Conservation (phyloP, 2,329 filamentous ascomycete species). For the Colletotrichum sp. region DNA sequence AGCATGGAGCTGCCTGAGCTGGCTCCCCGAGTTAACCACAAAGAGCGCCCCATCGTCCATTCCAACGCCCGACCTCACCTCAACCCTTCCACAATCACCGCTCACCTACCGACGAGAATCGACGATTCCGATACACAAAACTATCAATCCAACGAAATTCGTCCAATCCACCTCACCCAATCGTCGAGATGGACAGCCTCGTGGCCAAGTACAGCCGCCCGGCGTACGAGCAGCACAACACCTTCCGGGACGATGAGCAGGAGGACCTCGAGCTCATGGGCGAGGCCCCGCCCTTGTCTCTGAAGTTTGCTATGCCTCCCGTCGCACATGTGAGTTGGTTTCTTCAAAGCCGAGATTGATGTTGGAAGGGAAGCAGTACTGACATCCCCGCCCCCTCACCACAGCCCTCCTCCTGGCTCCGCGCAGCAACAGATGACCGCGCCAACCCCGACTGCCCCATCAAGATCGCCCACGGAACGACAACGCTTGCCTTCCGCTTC, state of each 20-base stretch:
- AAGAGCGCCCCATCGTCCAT: slow-evolving; percentile 25
- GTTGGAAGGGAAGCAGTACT: background rate
- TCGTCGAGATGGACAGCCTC: slow-evolving; percentile 80
- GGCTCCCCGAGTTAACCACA: slow-evolving; percentile 9
- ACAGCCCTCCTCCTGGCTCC: slow-evolving; percentile 91
- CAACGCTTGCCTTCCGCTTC: slow-evolving; percentile 97
- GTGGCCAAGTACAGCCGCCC: slow-evolving; percentile 90
- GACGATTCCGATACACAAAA: background rate
- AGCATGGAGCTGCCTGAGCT: slow-evolving; percentile 49
- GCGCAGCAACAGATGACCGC: slow-evolving; percentile 95
- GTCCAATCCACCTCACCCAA: background rate
- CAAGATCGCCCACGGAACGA: slow-evolving; percentile 99
- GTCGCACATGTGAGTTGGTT: slow-evolving; percentile 76
- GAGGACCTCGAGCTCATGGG: slow-evolving; percentile 76
- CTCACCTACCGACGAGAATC: background rate
- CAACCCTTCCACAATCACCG: background rate
- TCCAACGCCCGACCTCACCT: slow-evolving; percentile 6
- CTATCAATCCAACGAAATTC: background rate
- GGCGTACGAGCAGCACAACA: slow-evolving; percentile 70
- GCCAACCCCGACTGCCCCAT: slow-evolving; percentile 97
- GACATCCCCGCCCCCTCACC: slow-evolving; percentile 1
- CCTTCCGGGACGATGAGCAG: slow-evolving; percentile 59
- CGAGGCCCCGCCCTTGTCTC: slow-evolving; percentile 69
- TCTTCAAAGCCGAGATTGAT: background rate
- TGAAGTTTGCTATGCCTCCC: slow-evolving; percentile 95